Evolutionary conservation across 441 rosid genomes (phyloP), one percentile per base, ranked within the genome.

Genomic region (Pelargonium australe): DNA sequence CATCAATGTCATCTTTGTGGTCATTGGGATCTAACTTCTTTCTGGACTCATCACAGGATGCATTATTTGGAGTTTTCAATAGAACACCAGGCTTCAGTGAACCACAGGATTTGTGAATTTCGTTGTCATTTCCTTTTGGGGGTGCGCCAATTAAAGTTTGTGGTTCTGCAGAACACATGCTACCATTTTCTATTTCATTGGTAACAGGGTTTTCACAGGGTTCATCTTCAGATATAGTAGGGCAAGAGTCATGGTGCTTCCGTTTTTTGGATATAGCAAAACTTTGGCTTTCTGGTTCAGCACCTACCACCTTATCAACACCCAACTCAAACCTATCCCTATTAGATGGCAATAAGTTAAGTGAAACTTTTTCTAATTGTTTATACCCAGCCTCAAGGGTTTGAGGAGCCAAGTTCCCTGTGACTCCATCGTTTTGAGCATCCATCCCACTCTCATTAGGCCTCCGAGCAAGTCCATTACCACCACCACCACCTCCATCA

Each of bases 191-290:
- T 40, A 19, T 40, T 58, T 70, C 73, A 73, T 68, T 75, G 19
- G 7, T 37, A 51, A 61, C 68, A 11, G 41, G 68, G 63, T 37
- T 37, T 31, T 63, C 64, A 16, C 11, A 37, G 8, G 66, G 66
- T 34, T 60, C 63, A 66, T 63, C 68, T 43, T 49, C 63, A 73
- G 3, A 17, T 31, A 43, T 16, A 43, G 64, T 14, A 44, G 62
- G 51, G 73, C 34, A 45, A 19, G 63, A 51, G 13, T 63, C 19
- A 71, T 67, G 70, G 60, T 14, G 74, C 79, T 80, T 84, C 19
- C 55, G 66, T 77, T 72, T 81, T 74, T 81, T 84, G 13, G 63
- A 73, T 75, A 70, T 66, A 71, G 66, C 53, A 64, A 53, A 25
- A 69, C 45, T 75, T 19, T 45, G 82, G 34, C 64, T 53, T 72